Percentiles rank a stretch among this genome's conserved stretches.
Evolutionary conservation across 192 early-diverging fungal species (phyloP).

Genomic region (Podila clonocystis): DNA sequence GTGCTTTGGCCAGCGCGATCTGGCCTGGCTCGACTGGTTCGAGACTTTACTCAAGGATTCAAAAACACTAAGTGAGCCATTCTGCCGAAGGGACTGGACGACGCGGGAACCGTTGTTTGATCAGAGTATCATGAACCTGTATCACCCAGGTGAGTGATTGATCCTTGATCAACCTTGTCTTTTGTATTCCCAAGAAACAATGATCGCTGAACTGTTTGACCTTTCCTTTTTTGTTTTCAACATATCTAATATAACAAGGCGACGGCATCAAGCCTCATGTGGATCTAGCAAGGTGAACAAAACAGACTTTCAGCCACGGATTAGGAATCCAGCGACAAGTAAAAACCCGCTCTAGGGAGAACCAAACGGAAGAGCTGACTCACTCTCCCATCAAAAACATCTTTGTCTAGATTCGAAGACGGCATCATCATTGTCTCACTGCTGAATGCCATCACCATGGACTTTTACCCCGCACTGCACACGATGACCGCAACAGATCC

Average conservation of each 20-base stretch:
- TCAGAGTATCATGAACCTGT: slow-evolving; percentile 62
- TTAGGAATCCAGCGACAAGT: no score
- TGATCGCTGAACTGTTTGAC: not conserved
- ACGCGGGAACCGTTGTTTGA: slow-evolving; percentile 56
- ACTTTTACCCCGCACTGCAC: slow-evolving; percentile 50
- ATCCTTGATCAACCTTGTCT: not conserved
- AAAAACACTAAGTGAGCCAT: slow-evolving; percentile 15
- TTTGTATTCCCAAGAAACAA: not conserved
- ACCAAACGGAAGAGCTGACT: no score
- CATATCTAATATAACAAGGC: slow-evolving; percentile 20
- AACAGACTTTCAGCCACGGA: not conserved
- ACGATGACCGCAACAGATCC: slow-evolving; percentile 27
- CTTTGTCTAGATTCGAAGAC: slow-evolving; percentile 56
- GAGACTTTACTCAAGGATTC: slow-evolving; percentile 3
- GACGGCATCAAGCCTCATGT: slow-evolving; percentile 61
- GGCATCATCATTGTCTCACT: slow-evolving; percentile 60
- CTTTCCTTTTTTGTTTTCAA: not conserved
- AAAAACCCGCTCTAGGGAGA: no score
- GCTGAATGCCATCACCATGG: slow-evolving; percentile 59
- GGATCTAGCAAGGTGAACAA: slow-evolving; percentile 54
- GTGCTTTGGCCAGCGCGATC: slow-evolving; percentile 55
- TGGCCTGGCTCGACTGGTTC: slow-evolving; percentile 47
- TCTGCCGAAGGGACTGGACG: slow-evolving; percentile 18
- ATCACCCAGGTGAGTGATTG: slow-evolving; percentile 39
- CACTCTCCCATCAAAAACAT: not conserved